Percentiles rank a stretch among this genome's conserved stretches.
These are phyloP conservation scores for Leishmania braziliensis DNA, from an alignment of 208 protist genomes.

Conservation along the genomic window DNA sequence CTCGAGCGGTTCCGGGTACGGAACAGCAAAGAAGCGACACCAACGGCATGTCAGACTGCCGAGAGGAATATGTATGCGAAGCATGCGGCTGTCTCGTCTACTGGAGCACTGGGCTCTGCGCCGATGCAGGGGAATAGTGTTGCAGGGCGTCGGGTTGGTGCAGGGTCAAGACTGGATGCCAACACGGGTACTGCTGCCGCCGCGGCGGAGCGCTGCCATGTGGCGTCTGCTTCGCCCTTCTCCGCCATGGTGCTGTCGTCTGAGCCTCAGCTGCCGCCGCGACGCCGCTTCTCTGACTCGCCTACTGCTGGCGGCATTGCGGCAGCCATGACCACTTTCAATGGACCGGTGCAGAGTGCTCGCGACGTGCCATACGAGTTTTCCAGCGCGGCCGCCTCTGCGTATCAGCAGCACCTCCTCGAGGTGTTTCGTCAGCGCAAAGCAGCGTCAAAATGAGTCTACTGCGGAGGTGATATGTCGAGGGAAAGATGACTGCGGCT, in stretches of 20 bases:
- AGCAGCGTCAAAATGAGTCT: neutral
- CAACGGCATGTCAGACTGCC: neutral
- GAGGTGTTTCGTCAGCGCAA: slow-evolving; percentile 71
- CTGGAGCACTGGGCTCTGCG: neutral
- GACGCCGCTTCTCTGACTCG: slow-evolving; percentile 6
- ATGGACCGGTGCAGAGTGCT: slow-evolving; percentile 26
- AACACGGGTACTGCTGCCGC: neutral
- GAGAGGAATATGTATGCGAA: neutral
- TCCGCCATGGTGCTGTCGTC: neutral
- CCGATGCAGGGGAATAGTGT: neutral
- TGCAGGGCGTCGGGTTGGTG: neutral
- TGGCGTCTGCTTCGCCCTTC: neutral
- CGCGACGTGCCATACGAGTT: slow-evolving; percentile 66
- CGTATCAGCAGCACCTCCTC: slow-evolving; percentile 84
- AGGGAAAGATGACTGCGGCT: neutral
- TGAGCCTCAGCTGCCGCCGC: slow-evolving; percentile 11
- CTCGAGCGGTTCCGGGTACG: slow-evolving; percentile 55
- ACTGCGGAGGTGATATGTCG: neutral
- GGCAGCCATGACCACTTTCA: slow-evolving; percentile 22
- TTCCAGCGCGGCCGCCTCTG: slow-evolving; percentile 70
- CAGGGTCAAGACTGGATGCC: neutral
- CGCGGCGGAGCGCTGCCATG: neutral
- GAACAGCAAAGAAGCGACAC: slow-evolving; percentile 4
- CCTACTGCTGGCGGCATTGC: slow-evolving; percentile 14
- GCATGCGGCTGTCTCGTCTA: neutral